Evolutionary conservation across 192 early-diverging fungal genomes (phyloP), one percentile per base, ranked within the genome.

Genomic region (Umbelopsis sp.): DNA sequence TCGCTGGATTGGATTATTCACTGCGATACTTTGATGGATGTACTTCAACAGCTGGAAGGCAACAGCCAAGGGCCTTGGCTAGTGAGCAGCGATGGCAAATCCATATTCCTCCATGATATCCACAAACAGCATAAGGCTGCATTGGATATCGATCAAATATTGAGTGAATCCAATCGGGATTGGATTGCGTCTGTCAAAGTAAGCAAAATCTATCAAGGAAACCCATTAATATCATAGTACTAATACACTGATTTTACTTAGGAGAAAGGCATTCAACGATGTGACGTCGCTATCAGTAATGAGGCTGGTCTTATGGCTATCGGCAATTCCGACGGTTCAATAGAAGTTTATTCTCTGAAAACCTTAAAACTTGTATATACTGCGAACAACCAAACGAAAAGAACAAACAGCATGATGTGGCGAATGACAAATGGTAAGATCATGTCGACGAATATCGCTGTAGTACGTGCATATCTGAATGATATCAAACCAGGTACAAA

Each of bases 281-380:
- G 70, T n/a, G 78, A 80, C 23, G 49, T 84, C 41, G 70, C 78
- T 2, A 49, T 84, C 6, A 73, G 82, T 20, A 81, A 76, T 1
- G 73, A 74, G 10, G 77, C 72, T 23, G 76, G 72, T 46, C 74
- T 78, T 11, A 16, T 84, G 15, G 83, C 83, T 1, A 68, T 84
- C 11, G 83, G 80, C 2, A 84, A 81, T 49, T 44, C 51, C 10
- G 78, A 84, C 50, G 83, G 83, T 1, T 78, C 78, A 1, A 72
- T 84, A 4, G 78, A 84, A 71, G 78, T 84, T 1, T 81, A 72
- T 58, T 76, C 75, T 21, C 46, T 84, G 46, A 70, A 72, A 44
- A 77, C 74, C 22, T 80, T 81, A 15, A 79, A 75, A 65, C 53
- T 84, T 0, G 69, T 84, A 15, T 81, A 81, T 61, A 61, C 55